These are phyloP conservation scores for Tubosaeta sp. DNA, from an alignment of 768 basidiomycete genomes.

Conservation along the genomic window DNA sequence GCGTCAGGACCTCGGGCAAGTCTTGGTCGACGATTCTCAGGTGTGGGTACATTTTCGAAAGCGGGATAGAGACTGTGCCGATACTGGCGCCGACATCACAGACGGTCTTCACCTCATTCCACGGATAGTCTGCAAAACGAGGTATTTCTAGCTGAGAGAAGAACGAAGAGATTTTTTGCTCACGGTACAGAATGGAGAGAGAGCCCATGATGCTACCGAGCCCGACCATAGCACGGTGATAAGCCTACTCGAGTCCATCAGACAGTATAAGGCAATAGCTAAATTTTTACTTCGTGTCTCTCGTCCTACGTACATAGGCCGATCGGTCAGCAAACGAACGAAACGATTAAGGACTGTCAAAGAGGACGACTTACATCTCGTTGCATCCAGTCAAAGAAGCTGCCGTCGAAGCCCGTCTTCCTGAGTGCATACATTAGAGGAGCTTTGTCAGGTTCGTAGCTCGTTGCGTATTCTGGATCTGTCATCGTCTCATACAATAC, in stretches of 20 bases:
- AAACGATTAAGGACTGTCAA: not conserved
- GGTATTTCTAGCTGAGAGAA: not conserved
- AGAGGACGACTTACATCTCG: constrained; percentile 14
- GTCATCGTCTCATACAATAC: constrained; percentile 24
- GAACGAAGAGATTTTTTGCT: not conserved
- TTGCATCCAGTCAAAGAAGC: constrained; percentile 22
- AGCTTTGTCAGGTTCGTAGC: constrained; percentile 19
- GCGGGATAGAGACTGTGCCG: constrained; percentile 25
- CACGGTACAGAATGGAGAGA: constrained; percentile 16
- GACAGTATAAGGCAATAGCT: too few species aligned
- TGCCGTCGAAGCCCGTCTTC: constrained; percentile 12
- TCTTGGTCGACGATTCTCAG: constrained; percentile 27
- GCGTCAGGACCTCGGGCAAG: constrained; percentile 23
- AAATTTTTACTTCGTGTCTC: constrained; percentile 10
- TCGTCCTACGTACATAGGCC: constrained; percentile 9
- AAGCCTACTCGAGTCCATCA: constrained; percentile 8
- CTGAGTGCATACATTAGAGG: constrained; percentile 19
- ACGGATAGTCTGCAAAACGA: constrained; percentile 19
- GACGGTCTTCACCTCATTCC: constrained; percentile 23
- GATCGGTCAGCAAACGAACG: not conserved
- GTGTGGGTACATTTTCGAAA: constrained; percentile 25
- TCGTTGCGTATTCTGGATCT: constrained; percentile 22
- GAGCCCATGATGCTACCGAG: constrained; percentile 18
- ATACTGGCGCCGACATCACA: constrained; percentile 30
- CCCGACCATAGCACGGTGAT: constrained; percentile 23